phyloP scores from a whole-genome alignment of 2,329 filamentous ascomycete species.

The Lomentospora prolificans region DNA sequence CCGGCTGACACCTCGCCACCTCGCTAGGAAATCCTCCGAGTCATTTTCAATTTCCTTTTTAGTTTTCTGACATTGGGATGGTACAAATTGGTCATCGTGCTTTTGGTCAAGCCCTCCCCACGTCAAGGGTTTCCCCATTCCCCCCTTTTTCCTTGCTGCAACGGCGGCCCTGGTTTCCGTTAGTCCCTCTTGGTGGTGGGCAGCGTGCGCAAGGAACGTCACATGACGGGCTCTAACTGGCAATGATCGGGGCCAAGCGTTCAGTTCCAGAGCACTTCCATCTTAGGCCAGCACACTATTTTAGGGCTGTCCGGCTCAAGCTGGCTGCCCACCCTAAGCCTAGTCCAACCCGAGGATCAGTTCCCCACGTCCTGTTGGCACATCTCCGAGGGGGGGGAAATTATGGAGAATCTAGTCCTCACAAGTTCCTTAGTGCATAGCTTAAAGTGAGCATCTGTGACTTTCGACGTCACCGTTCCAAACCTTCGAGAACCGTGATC shows the following conservation, averaged over 20 bases:
- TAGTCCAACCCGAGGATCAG: not conserved
- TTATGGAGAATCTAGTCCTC: not conserved
- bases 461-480: not conserved
- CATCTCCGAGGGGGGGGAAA: not conserved
- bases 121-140: not conserved
- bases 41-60: too few species aligned
- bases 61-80: too few species aligned
- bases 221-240: not conserved
- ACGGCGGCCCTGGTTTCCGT: not conserved
- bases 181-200: not conserved
- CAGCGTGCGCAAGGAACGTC: not conserved
- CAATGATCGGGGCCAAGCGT: too few species aligned
- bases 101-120: not conserved
- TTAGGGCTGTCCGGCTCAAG: not conserved
- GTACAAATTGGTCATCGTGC: not conserved
- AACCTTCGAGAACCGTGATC: slow-evolving; percentile 1
- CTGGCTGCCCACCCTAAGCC: too few species aligned
- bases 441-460: not conserved
- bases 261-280: too few species aligned
- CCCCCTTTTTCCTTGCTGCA: not conserved
- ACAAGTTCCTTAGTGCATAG: not conserved
- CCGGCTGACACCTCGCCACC: not conserved
- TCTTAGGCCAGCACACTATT: not conserved
- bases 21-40: not conserved
- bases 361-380: too few species aligned